phyloP scores from a whole-genome alignment of 208 protist genomes.

The Trypanosoma platydactyli region DNA sequence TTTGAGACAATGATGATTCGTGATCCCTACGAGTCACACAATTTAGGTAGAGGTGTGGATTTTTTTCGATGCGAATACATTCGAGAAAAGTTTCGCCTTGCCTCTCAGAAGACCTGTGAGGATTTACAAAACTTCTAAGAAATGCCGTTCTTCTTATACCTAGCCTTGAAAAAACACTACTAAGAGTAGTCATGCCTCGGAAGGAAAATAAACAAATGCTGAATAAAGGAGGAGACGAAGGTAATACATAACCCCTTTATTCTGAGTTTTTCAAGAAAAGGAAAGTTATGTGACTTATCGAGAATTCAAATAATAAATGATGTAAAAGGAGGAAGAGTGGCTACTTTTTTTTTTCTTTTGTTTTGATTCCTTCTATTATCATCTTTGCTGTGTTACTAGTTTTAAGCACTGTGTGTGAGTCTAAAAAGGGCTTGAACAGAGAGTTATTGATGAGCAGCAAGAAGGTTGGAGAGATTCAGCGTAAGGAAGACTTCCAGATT shows the following conservation, averaged over 20 bases:
- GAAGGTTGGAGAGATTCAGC: constrained; percentile 70
- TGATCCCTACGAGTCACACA: constrained; percentile 80
- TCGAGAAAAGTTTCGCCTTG: constrained; percentile 61
- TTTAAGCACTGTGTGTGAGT: background rate
- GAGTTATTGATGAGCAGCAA: constrained; percentile 66
- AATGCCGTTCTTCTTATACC: no score
- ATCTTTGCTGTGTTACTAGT: no score
- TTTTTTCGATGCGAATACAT: constrained; percentile 77
- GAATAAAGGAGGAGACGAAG: no score
- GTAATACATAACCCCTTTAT: constrained; percentile 24
- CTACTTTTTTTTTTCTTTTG: constrained; percentile 19
- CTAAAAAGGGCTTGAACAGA: background rate
- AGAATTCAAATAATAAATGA: no score
- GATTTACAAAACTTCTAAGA: constrained; percentile 9
- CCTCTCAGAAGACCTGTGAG: constrained; percentile 37
- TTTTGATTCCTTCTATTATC: constrained; percentile 18
- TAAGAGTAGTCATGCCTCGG: no score
- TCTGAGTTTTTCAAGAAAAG: constrained; percentile 10
- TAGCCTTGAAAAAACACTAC: no score
- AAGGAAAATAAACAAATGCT: no score
- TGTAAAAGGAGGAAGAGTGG: background rate
- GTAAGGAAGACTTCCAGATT: constrained; percentile 76
- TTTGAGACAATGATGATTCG: constrained; percentile 64
- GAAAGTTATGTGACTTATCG: no score
- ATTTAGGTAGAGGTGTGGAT: constrained; percentile 74